Conservation (phyloP, 768 basidiomycete genomes). For the Mycena vulgaris region DNA sequence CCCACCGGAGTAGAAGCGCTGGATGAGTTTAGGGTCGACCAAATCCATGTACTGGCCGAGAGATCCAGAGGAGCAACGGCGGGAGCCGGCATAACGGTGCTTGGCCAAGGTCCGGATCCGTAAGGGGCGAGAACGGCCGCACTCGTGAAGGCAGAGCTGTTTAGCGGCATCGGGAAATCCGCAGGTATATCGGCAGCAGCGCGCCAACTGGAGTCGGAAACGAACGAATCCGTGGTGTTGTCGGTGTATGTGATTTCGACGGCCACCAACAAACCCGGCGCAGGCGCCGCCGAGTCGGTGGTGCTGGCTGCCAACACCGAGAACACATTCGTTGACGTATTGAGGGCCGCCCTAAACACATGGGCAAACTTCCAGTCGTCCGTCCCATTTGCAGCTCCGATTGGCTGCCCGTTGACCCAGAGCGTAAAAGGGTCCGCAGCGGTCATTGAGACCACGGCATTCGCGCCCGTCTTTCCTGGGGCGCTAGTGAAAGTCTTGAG, state of each 20-base stretch:
- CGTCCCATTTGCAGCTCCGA: constrained; percentile 4
- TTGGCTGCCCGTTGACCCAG: constrained; percentile 20
- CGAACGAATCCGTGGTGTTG: background rate
- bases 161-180: constrained; percentile 15
- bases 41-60: constrained; percentile 16
- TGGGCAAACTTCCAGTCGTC: constrained; percentile 1
- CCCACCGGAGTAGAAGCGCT: background rate
- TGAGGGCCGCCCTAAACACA: constrained; percentile 4
- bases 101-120: constrained; percentile 29
- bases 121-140: constrained; percentile 10
- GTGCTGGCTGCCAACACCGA: constrained; percentile 8
- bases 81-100: background rate
- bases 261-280: constrained; percentile 21
- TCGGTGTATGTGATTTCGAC: constrained; percentile 16
- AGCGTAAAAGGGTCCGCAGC: constrained; percentile 13
- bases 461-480: constrained; percentile 10
- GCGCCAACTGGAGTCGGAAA: constrained; percentile 20
- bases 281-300: background rate
- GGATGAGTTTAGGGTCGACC: background rate
- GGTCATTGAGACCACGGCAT: constrained; percentile 17
- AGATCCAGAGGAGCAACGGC: constrained; percentile 1
- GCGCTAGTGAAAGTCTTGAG: constrained; percentile 11
- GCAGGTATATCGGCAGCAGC: constrained; percentile 6
- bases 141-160: background rate
- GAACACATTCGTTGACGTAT: constrained; percentile 9